Evolutionary conservation across 371 early-diverging fungal species (phyloP).

Genomic region (Rhizopus stolonifer): DNA sequence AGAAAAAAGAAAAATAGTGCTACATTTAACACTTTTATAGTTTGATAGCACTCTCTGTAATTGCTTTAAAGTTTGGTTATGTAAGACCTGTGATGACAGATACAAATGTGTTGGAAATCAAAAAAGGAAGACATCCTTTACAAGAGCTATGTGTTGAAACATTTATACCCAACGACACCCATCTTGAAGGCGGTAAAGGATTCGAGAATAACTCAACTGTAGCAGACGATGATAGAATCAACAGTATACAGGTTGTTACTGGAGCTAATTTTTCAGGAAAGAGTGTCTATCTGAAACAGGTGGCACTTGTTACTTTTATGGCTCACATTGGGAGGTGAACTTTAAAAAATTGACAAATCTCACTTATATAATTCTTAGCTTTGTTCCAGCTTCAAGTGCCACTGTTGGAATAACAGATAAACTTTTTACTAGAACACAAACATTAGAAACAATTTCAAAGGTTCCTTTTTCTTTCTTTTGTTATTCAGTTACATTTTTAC

Average conservation of each 20-base stretch:
- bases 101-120: slow-evolving; percentile 40
- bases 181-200: slow-evolving; percentile 39
- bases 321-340: slow-evolving; percentile 76
- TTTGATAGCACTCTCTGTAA: slow-evolving; percentile 61
- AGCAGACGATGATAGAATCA: neutral
- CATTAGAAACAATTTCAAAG: slow-evolving; percentile 55
- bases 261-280: slow-evolving; percentile 84
- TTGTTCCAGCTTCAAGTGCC: slow-evolving; percentile 87
- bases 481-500: neutral
- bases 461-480: slow-evolving; percentile 10
- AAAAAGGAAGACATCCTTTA: slow-evolving; percentile 73
- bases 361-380: slow-evolving; percentile 58
- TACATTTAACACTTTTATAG: too few relatives aligned
- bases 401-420: slow-evolving; percentile 85
- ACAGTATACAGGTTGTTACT: slow-evolving; percentile 59
- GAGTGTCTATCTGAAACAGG: slow-evolving; percentile 78
- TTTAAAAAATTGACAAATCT: neutral
- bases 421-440: slow-evolving; percentile 79
- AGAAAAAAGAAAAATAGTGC: too few relatives aligned
- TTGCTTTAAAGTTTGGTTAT: slow-evolving; percentile 56
- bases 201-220: neutral
- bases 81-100: slow-evolving; percentile 58
- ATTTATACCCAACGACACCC: slow-evolving; percentile 68
- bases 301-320: slow-evolving; percentile 72
- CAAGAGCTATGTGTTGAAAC: slow-evolving; percentile 64